Evolutionary conservation across 1,284 basidiomycete genomes (phyloP).

Genomic region (Ganoderma boninense): DNA sequence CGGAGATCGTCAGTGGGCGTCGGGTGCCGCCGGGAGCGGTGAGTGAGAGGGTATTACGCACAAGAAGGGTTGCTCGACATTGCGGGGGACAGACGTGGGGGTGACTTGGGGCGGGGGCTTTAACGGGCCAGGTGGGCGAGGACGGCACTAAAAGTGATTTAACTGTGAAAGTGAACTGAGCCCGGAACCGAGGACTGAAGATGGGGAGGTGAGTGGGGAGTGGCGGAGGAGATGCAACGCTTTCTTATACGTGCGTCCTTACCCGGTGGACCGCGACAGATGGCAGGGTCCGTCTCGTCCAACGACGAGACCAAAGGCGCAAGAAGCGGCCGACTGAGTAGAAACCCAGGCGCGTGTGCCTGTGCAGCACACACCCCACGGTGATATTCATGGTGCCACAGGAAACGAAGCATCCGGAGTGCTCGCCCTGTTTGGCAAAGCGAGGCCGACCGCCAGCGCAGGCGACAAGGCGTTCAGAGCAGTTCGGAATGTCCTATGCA

Average conservation of each 20-base stretch:
- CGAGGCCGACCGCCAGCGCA: slow-evolving; percentile 11
- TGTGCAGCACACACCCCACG: slow-evolving; percentile 25
- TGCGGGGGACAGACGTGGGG: background rate
- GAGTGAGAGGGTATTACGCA: slow-evolving; percentile 3
- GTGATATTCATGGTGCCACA: slow-evolving; percentile 23
- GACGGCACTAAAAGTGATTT: background rate
- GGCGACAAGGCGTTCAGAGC: slow-evolving; percentile 12
- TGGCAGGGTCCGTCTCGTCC: slow-evolving; percentile 6
- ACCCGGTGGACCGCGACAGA: slow-evolving; percentile 3
- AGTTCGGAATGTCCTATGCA: slow-evolving; percentile 22
- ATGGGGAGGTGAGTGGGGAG: slow-evolving; percentile 21
- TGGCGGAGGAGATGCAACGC: slow-evolving; percentile 8
- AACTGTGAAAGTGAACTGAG: background rate
- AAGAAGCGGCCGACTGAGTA: slow-evolving; percentile 14
- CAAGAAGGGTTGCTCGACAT: slow-evolving; percentile 24
- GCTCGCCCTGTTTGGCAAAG: slow-evolving; percentile 5
- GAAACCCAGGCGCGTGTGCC: slow-evolving; percentile 21
- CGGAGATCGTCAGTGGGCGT: background rate
- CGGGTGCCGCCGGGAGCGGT: background rate
- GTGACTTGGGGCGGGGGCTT: background rate
- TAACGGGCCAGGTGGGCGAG: slow-evolving; percentile 1
- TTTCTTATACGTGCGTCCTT: slow-evolving; percentile 23
- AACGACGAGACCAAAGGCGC: slow-evolving; percentile 18
- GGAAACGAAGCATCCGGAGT: slow-evolving; percentile 8
- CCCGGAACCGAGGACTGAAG: slow-evolving; percentile 9